Percentiles rank a stretch among this genome's conserved stretches.
These are phyloP conservation scores for Cryptococcus hybrid DNA, from an alignment of 1,284 basidiomycete genomes.

Conservation along the genomic window DNA sequence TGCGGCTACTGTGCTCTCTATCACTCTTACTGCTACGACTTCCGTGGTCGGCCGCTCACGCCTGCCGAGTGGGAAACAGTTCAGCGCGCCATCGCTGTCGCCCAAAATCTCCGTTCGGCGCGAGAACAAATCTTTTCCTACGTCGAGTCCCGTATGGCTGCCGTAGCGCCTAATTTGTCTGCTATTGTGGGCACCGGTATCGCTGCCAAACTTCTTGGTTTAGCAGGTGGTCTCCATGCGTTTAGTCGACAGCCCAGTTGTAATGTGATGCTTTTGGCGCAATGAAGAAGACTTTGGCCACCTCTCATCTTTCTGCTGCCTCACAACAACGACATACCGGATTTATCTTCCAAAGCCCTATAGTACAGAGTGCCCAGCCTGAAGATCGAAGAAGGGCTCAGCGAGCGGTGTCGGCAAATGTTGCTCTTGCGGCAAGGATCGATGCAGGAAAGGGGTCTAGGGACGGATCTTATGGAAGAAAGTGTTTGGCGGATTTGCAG, in stretches of 20 bases:
- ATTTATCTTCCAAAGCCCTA: constrained; percentile 90
- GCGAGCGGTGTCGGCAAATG: constrained; percentile 90
- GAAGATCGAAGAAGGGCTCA: constrained; percentile 92
- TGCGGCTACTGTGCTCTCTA: constrained; percentile 90
- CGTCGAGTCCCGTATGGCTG: constrained; percentile 98
- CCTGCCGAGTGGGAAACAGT: constrained; percentile 76
- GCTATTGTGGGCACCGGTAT: constrained; percentile 97
- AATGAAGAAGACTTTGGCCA: constrained; percentile 75
- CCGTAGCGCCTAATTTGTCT: constrained; percentile 96
- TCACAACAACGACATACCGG: constrained; percentile 91
- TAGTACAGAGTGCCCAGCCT: constrained; percentile 81
- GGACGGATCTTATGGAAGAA: constrained; percentile 77
- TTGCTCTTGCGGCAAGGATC: constrained; percentile 85
- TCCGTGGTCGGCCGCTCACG: constrained; percentile 67
- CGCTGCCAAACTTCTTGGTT: constrained; percentile 96
- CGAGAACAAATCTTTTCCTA: constrained; percentile 97
- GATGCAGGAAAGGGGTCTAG: constrained; percentile 76
- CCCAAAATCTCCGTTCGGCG: constrained; percentile 80
- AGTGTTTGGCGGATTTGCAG: constrained; percentile 79
- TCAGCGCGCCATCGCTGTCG: constrained; percentile 80
- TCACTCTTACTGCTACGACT: constrained; percentile 91
- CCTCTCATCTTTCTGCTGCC: constrained; percentile 64
- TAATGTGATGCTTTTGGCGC: constrained; percentile 95
- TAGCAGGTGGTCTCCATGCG: constrained; percentile 88
- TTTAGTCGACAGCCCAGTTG: constrained; percentile 93